Percentiles rank a stretch among this genome's conserved stretches.
phyloP scores from a whole-genome alignment of 306 rosid genomes.

The Comarum palustre region DNA sequence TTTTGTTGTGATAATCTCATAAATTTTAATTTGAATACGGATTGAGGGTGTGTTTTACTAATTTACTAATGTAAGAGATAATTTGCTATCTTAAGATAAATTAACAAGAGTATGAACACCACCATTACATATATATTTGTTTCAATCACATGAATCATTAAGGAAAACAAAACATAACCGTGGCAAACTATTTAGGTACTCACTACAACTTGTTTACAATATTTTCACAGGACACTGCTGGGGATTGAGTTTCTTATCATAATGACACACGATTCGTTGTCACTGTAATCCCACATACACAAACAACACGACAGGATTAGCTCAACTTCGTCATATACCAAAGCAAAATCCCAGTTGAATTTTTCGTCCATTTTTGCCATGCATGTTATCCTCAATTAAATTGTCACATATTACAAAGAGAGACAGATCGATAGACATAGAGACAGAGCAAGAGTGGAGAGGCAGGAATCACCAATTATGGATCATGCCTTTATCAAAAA shows the following conservation, averaged over 20 bases:
- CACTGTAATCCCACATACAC: constrained; percentile 9
- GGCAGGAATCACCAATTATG: constrained; percentile 15
- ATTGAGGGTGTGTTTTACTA: too few species aligned
- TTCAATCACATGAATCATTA: too few species aligned
- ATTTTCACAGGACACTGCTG: background rate
- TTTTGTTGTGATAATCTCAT: too few species aligned
- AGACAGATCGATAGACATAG: background rate
- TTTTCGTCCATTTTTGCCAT: constrained; percentile 4
- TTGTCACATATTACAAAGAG: constrained; percentile 1
- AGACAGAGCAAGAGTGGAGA: background rate
- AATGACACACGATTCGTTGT: constrained; percentile 11
- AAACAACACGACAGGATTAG: background rate
- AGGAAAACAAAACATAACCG: background rate
- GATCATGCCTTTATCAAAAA: background rate
- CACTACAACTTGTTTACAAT: too few species aligned
- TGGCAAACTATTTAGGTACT: background rate
- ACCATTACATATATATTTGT: background rate
- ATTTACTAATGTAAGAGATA: too few species aligned
- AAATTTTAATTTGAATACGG: too few species aligned
- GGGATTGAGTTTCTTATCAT: background rate
- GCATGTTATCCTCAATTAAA: constrained; percentile 10
- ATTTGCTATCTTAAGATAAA: too few species aligned
- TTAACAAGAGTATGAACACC: too few species aligned
- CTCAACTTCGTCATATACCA: constrained; percentile 4
- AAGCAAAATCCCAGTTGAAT: background rate